Percentiles rank a stretch among this genome's conserved stretches.
phyloP scores from a whole-genome alignment of 352 stramenopile species.

The Globisporangium acanthophoron region DNA sequence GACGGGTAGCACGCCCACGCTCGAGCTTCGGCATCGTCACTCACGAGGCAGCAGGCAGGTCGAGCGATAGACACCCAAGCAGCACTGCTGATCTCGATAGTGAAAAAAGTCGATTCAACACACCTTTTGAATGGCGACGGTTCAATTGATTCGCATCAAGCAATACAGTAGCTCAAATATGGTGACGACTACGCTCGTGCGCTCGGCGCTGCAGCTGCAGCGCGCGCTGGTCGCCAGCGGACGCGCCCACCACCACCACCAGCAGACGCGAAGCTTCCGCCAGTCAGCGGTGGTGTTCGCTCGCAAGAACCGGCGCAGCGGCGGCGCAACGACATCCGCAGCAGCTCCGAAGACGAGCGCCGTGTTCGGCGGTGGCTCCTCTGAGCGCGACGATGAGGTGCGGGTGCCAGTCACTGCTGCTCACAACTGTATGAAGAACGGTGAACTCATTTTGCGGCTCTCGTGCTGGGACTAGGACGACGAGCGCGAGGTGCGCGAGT shows the following conservation, averaged over 20 bases:
- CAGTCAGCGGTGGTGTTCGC: background rate
- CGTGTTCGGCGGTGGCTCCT: background rate
- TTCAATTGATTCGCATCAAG: background rate
- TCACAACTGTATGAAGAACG: background rate
- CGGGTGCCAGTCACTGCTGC: background rate
- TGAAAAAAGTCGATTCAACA: background rate
- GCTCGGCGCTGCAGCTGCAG: background rate
- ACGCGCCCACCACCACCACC: background rate
- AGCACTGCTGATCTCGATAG: background rate
- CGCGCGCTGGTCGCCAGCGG: background rate
- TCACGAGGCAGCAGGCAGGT: too few relatives aligned
- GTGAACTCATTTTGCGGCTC: background rate
- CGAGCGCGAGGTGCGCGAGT: slow-evolving; percentile 37
- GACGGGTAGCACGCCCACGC: background rate
- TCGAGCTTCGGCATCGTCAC: background rate
- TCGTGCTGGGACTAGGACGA: slow-evolving; percentile 15
- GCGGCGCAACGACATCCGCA: background rate
- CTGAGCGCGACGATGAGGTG: background rate
- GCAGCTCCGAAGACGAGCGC: background rate
- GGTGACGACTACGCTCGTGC: background rate
- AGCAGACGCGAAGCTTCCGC: slow-evolving; percentile 2
- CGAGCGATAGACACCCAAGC: too few relatives aligned
- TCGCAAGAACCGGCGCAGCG: background rate
- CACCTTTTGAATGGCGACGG: background rate
- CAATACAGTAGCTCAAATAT: background rate